These are phyloP conservation scores for Dendrobium officinale DNA, from an alignment of 106 monocot species.

Conservation along the genomic window DNA sequence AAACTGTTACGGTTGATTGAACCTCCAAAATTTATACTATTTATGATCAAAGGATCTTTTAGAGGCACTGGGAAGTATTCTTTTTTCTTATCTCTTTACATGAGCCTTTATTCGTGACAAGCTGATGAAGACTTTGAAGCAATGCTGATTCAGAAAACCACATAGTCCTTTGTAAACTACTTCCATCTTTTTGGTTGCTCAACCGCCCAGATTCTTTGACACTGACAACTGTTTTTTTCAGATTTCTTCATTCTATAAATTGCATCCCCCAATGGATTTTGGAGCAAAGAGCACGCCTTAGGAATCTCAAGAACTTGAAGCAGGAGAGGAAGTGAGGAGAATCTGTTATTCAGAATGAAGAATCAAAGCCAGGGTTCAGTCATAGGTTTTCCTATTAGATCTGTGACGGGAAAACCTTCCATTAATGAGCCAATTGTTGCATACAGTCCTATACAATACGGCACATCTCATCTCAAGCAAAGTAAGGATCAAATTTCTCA, in stretches of 20 bases:
- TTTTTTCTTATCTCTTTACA: background rate
- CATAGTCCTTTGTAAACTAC: background rate
- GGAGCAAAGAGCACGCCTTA: background rate
- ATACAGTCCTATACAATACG: slow-evolving; percentile 9
- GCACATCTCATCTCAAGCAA: slow-evolving; percentile 8
- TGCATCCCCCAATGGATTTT: background rate
- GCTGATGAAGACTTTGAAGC: slow-evolving; percentile 20
- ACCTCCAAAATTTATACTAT: background rate
- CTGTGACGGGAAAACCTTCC: slow-evolving; percentile 11
- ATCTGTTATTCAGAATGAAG: slow-evolving; percentile 14
- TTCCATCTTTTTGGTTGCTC: slow-evolving; percentile 2
- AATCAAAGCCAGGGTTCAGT: slow-evolving; percentile 13
- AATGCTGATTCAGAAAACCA: slow-evolving; percentile 17
- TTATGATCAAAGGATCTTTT: background rate
- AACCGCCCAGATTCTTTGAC: slow-evolving; percentile 6
- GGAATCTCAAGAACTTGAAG: slow-evolving; percentile 3
- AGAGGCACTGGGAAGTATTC: background rate
- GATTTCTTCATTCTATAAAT: slow-evolving; percentile 15
- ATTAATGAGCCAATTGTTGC: background rate
- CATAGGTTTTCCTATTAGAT: slow-evolving; percentile 19
- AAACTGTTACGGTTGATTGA: background rate
- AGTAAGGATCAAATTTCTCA: slow-evolving; percentile 11
- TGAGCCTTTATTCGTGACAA: slow-evolving; percentile 9
- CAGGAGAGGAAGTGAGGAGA: background rate
- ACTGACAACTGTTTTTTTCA: background rate